Base-by-base conservation (phyloP, 2,329 filamentous ascomycete species). In the Alternaria arborescens region DNA sequence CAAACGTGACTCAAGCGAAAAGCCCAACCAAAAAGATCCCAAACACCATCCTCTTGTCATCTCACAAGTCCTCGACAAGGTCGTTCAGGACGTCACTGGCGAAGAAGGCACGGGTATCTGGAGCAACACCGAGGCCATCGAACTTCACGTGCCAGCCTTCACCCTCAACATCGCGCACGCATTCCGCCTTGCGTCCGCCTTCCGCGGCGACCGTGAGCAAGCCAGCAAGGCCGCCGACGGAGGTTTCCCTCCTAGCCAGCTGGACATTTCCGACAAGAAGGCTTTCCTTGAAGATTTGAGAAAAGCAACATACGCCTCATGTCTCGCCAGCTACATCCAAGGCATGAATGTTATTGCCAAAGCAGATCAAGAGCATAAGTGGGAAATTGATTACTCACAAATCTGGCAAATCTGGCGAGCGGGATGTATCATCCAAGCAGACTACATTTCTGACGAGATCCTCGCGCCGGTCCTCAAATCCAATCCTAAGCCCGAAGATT, bases 371-470 rank as follows among this genome's bases (percentile, higher is more conserved):
- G 79, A 85, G 32, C 83, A 90, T 70, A 81, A 82, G 32, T 91
- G 89, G 89, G 79, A 81, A 41, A 82, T 88, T 58, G 76, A 86
- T 65, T 85, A 85, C 67, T 71, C 73, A 14, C 79, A 82, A 28
- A 80, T 87, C 3, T 78, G 87, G 47, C 82, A 86, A 70, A 88
- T 91, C 65, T 91, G 89, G 89, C 84, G 88, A 2, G 87, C 83
- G 0, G 89, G 90, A 8, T 91, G 89, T 75, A 91, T 92, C 74
- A 91, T 92, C 71, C 86, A 89, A 69, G 84, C 86, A 1, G 88
- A 91, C 65, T 82, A 86, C 66, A 88, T 92, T 61, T 84, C 85
- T 3, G 68, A 74, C 50, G 84, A 88, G 52, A 74, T 91, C 30
- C 80, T 91, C 3, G 79, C 82, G 6, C 75, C 77, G 0, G 78